Evolutionary conservation across 352 stramenopile genomes (phyloP).

Genomic region (Pythium phragmiticola): DNA sequence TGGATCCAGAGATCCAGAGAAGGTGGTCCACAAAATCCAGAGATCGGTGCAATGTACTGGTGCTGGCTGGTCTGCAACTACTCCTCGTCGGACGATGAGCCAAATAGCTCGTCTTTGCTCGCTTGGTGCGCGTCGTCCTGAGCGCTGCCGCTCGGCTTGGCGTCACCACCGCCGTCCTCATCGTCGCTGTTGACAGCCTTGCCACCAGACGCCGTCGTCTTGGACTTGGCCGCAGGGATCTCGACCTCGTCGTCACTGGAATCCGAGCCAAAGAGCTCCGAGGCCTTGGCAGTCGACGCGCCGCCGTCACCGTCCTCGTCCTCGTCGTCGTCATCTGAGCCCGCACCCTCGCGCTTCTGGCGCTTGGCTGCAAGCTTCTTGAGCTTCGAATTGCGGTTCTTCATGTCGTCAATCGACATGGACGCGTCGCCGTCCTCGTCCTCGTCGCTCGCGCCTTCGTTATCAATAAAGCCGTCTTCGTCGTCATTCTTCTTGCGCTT

Average conservation of each 20-base stretch:
- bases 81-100: conserved; percentile 78
- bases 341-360: conserved; percentile 60
- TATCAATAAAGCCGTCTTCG: conserved; percentile 63
- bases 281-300: conserved; percentile 29
- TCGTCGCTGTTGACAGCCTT: conserved; percentile 39
- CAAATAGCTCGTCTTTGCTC: conserved; percentile 85
- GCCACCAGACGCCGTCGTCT: conserved; percentile 8
- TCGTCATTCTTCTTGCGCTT: conserved; percentile 76
- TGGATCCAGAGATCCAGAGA: neutral
- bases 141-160: conserved; percentile 23
- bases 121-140: conserved; percentile 42
- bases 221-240: conserved; percentile 23
- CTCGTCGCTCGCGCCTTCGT: conserved; percentile 59
- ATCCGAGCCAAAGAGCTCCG: conserved; percentile 82
- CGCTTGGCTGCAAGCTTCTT: conserved; percentile 86
- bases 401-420: conserved; percentile 90
- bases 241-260: conserved; percentile 53
- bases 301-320: conserved; percentile 36
- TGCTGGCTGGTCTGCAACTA: conserved; percentile 29
- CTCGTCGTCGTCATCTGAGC: conserved; percentile 67
- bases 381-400: conserved; percentile 86
- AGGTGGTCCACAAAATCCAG: neutral
- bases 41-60: neutral
- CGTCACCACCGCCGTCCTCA: conserved; percentile 40
- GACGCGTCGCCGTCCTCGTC: conserved; percentile 54